These are phyloP conservation scores for Starmerella riodocensis DNA, from an alignment of 805 yeast genomes.

Conservation along the genomic window DNA sequence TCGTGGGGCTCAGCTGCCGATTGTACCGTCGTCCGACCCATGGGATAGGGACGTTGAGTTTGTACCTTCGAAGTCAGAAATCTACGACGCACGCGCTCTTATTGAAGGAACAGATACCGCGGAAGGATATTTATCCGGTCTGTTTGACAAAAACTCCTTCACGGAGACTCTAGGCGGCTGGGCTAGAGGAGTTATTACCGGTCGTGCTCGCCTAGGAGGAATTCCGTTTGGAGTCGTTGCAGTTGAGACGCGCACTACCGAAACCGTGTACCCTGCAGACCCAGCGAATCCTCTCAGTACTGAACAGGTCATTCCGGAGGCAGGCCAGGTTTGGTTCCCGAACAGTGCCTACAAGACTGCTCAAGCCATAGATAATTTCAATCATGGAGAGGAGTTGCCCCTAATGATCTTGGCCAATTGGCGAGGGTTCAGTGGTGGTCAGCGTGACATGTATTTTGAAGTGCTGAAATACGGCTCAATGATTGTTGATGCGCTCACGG, in stretches of 20 bases:
- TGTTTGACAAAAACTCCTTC: constrained; percentile 87
- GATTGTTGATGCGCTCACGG: constrained; percentile 94
- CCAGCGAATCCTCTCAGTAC: constrained; percentile 96
- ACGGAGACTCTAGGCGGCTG: constrained; percentile 94
- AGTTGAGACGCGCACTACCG: constrained; percentile 83
- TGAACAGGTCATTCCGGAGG: constrained; percentile 77
- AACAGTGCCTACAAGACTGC: constrained; percentile 98
- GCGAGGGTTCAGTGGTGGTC: constrained; percentile 99
- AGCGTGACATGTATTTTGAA: constrained; percentile 98
- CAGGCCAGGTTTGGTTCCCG: constrained; percentile 99
- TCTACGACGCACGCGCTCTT: constrained; percentile 89
- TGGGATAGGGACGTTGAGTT: constrained; percentile 93
- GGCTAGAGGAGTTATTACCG: constrained; percentile 98
- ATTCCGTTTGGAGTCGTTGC: constrained; percentile 97
- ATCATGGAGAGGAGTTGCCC: constrained; percentile 95
- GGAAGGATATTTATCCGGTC: constrained; percentile 69
- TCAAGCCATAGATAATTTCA: constrained; percentile 94
- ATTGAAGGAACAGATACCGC: constrained; percentile 69
- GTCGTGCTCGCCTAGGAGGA: constrained; percentile 98
- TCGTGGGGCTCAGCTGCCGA: constrained; percentile 79
- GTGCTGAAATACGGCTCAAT: constrained; percentile 92
- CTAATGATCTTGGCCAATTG: constrained; percentile 96
- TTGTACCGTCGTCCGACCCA: constrained; percentile 47
- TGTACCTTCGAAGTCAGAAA: constrained; percentile 55
- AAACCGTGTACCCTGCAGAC: constrained; percentile 88